Evolutionary conservation across 257 asterid species (phyloP), one percentile per base, ranked within the genome.

Genomic region (Capsicum rhomboideum): DNA sequence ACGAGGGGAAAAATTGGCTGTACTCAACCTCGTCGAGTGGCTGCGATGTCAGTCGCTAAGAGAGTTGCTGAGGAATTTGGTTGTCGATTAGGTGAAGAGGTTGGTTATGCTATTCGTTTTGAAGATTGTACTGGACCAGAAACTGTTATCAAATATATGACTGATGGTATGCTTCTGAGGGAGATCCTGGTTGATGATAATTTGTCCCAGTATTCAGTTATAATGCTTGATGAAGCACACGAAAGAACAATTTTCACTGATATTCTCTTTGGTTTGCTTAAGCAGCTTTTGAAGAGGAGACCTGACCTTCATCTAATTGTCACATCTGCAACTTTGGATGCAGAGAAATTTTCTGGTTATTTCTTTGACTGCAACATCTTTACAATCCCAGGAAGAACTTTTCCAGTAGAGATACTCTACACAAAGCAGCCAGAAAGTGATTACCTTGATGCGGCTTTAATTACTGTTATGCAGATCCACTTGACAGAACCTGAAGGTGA

Each of bases 111-210:
- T 14, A 93, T 95, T 83, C 96, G 97, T 67, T 95, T 95, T 79
- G 98, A 95, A 88, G 98, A 95, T 92, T 93, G 98, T 86, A 93
- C 98, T 18, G 93, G 98, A 83, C 98, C 98, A 6, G 98, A 95
- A 83, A 95, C 98, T 16, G 98, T 93, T 4, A 95, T 95, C 80
- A 95, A 93, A 91, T 95, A 95, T 68, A 95, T 74, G 80, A 74
- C 80, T 44, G 80, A 74, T 74, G 80, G 80, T 46, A 74, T 74
- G 80, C 80, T 74, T 95, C 87, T 92, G 84, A 92, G 97, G 86
- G 98, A 95, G 92, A 91, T 93, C 83, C 89, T 95, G 87, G 89
- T 95, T 29, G 98, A 95, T 56, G 97, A 95, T 59, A 89, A 87
- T 83, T 87, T 95, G 86, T 90, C 98, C 46, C 98, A 95, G 85